phyloP scores from a whole-genome alignment of 306 rosid genomes.

The Acacia confusa region DNA sequence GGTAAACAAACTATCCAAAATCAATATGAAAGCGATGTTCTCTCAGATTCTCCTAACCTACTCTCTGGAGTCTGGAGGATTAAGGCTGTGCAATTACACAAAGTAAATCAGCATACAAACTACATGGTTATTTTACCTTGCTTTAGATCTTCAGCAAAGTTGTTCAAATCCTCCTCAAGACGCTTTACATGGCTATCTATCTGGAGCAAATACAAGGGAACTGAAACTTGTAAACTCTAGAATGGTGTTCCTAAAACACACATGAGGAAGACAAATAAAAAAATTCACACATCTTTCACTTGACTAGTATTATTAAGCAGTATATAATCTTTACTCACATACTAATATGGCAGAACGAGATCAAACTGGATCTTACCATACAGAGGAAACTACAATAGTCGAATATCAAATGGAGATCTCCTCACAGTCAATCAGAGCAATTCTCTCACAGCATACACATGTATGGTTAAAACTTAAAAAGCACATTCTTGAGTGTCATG shows the following conservation, averaged over 20 bases:
- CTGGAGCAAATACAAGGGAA: slow-evolving; percentile 51
- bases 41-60: slow-evolving; percentile 8
- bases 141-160: slow-evolving; percentile 93
- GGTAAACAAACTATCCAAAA: not conserved
- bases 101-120: slow-evolving; percentile 28
- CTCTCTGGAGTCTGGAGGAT: not conserved
- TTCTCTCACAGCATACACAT: not conserved
- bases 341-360: not conserved
- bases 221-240: slow-evolving; percentile 33
- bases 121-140: slow-evolving; percentile 62
- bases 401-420: not conserved
- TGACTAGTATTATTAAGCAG: not conserved
- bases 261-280: slow-evolving; percentile 7
- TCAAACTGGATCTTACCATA: not conserved
- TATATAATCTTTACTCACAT: not conserved
- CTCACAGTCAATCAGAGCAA: slow-evolving; percentile 25
- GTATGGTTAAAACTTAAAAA: slow-evolving; percentile 8
- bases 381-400: not conserved
- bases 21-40: not conserved
- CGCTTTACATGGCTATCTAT: slow-evolving; percentile 95
- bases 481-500: not conserved
- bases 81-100: slow-evolving; percentile 19
- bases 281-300: slow-evolving; percentile 12
- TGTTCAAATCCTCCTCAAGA: slow-evolving; percentile 89
- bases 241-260: slow-evolving; percentile 24